A percentile compares a stretch with the other conserved stretches of the same genome.
These are phyloP conservation scores for Priceomyces haplophilus DNA, from an alignment of 805 yeast genomes.

Conservation along the genomic window DNA sequence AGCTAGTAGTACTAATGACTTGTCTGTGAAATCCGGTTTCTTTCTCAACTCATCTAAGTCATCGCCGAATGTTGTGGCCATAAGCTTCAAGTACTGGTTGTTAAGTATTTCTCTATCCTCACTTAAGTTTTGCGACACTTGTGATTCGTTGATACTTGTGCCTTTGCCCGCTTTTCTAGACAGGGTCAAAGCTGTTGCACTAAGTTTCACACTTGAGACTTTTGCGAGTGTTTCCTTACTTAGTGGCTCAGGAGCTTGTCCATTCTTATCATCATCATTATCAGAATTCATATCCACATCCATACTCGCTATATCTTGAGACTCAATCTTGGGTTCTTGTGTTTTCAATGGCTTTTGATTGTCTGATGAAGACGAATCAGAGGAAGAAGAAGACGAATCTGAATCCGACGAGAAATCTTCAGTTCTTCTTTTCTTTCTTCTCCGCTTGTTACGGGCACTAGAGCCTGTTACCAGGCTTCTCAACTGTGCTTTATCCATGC, in stretches of 20 bases:
- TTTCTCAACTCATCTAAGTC: slow-evolving; percentile 59
- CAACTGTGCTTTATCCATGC: neutral
- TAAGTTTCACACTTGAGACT: slow-evolving; percentile 23
- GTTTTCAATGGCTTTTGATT: slow-evolving; percentile 14
- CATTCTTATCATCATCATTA: slow-evolving; percentile 12
- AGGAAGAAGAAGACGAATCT: slow-evolving; percentile 43
- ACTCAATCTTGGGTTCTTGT: slow-evolving; percentile 11
- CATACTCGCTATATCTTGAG: slow-evolving; percentile 16
- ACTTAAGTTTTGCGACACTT: slow-evolving; percentile 20
- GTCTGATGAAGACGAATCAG: slow-evolving; percentile 20
- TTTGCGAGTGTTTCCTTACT: slow-evolving; percentile 16
- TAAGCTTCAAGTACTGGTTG: slow-evolving; percentile 49
- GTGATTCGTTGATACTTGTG: slow-evolving; percentile 8
- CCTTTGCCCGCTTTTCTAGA: slow-evolving; percentile 12
- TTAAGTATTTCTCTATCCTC: slow-evolving; percentile 40
- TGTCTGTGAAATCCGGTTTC: slow-evolving; percentile 59
- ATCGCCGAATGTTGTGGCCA: slow-evolving; percentile 59
- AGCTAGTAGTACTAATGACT: slow-evolving; percentile 56
- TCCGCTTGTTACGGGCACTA: slow-evolving; percentile 29
- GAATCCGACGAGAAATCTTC: slow-evolving; percentile 63
- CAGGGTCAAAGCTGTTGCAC: slow-evolving; percentile 20
- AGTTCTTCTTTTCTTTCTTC: slow-evolving; percentile 80
- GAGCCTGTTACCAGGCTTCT: neutral
- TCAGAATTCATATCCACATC: slow-evolving; percentile 33
- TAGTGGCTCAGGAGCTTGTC: slow-evolving; percentile 17